Evolutionary conservation across 2,329 filamentous ascomycete genomes (phyloP).

Genomic region (Hypoxylon sp.): DNA sequence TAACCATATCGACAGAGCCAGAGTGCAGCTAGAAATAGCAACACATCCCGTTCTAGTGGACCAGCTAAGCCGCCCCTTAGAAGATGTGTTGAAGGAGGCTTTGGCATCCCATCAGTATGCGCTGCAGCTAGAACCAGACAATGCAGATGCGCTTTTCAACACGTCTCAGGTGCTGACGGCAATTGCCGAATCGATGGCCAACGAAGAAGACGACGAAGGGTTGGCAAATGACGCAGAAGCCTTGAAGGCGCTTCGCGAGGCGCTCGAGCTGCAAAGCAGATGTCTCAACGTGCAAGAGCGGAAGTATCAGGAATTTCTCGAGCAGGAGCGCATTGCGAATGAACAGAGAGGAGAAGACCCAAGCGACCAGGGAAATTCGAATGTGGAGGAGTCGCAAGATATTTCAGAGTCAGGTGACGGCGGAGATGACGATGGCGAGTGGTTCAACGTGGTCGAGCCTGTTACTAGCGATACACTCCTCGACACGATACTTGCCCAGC

Average conservation of each 20-base stretch:
- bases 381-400: conserved; percentile 3
- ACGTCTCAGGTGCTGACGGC: conserved; percentile 74
- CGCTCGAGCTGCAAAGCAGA: conserved; percentile 42
- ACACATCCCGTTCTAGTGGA: conserved; percentile 70
- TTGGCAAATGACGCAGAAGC: conserved; percentile 46
- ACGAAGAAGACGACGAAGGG: conserved; percentile 59
- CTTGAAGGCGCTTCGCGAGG: conserved; percentile 51
- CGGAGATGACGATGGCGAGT: conserved; percentile 58
- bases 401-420: conserved; percentile 38
- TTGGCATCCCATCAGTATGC: conserved; percentile 71
- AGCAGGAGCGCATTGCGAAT: conserved; percentile 47
- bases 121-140: conserved; percentile 65
- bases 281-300: conserved; percentile 63
- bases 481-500: conserved; percentile 72
- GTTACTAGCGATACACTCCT: conserved; percentile 70
- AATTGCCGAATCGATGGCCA: conserved; percentile 67
- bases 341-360: conserved; percentile 43
- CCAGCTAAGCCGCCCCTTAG: conserved; percentile 61
- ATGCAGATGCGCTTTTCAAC: conserved; percentile 76
- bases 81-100: conserved; percentile 66
- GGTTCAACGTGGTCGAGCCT: conserved; percentile 72
- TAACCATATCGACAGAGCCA: conserved; percentile 58
- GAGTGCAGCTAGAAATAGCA: conserved; percentile 74
- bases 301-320: conserved; percentile 41
- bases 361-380: conserved; percentile 10